Conservation (phyloP, 2,329 filamentous ascomycete species). For the Ceratocystis cacaofunesta region DNA sequence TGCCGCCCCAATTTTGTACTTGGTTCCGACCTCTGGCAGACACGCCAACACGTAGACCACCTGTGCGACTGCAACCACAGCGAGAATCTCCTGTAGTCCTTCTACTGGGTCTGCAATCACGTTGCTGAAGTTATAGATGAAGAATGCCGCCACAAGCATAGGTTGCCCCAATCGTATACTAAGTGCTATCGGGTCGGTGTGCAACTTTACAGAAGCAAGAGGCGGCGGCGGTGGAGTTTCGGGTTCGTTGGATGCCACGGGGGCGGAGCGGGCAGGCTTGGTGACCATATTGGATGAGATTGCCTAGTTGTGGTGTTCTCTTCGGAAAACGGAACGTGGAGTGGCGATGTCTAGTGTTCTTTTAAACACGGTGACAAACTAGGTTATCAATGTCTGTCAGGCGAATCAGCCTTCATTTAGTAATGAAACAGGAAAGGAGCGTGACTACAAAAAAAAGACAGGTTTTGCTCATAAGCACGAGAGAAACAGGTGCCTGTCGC, state of each 20-base stretch:
- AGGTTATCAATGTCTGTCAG: background rate
- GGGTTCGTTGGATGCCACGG: background rate
- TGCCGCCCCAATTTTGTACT: slow-evolving; percentile 20
- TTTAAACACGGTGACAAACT: background rate
- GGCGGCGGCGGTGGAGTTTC: background rate
- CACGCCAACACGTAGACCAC: slow-evolving; percentile 46
- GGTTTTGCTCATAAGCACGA: background rate
- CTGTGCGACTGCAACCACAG: slow-evolving; percentile 51
- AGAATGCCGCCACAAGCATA: slow-evolving; percentile 48
- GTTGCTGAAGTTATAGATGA: slow-evolving; percentile 43
- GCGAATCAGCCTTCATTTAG: background rate
- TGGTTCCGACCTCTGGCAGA: slow-evolving; percentile 44
- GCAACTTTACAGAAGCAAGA: slow-evolving; percentile 6
- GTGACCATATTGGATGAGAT: background rate
- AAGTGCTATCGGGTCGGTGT: background rate
- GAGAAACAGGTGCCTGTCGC: background rate
- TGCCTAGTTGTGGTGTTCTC: background rate
- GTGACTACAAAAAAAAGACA: no score
- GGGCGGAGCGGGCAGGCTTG: background rate
- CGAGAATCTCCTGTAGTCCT: slow-evolving; percentile 45
- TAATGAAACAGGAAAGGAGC: background rate
- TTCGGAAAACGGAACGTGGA: no score
- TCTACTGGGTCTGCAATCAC: slow-evolving; percentile 56
- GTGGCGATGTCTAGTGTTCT: background rate
- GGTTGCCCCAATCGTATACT: slow-evolving; percentile 35